Percentiles rank a stretch among this genome's conserved stretches.
Conservation (phyloP, 1,284 basidiomycete genomes). For the Rhodotorula mucilaginosa region DNA sequence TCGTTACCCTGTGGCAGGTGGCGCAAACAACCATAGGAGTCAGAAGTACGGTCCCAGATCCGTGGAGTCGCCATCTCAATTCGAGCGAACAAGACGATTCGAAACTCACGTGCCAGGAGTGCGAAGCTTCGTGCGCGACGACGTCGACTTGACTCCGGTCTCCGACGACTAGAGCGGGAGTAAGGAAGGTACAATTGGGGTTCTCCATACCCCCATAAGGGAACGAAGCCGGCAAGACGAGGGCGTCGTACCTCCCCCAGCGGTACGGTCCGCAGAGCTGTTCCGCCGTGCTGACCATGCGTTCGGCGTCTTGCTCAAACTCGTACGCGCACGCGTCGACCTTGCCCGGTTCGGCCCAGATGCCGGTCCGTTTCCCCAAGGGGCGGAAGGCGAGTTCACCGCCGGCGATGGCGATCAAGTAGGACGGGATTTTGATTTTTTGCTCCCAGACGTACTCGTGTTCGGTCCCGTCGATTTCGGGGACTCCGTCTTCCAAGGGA, state of each 20-base stretch:
- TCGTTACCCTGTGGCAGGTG: constrained; percentile 50
- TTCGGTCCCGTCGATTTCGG: constrained; percentile 34
- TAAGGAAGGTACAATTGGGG: constrained; percentile 79
- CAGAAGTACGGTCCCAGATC: too few species aligned
- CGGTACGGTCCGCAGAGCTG: constrained; percentile 66
- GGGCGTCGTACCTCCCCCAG: constrained; percentile 85
- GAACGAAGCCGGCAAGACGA: constrained; percentile 91
- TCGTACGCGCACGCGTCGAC: constrained; percentile 81
- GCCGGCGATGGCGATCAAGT: constrained; percentile 76
- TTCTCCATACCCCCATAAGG: constrained; percentile 77
- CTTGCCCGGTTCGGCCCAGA: constrained; percentile 84
- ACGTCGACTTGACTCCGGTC: constrained; percentile 84
- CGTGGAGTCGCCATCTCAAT: too few species aligned
- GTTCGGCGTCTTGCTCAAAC: constrained; percentile 77
- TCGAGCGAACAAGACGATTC: not conserved
- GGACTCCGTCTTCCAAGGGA: constrained; percentile 54
- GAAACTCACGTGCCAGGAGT: constrained; percentile 17
- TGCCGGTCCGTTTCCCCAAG: constrained; percentile 57
- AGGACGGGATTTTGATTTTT: constrained; percentile 79
- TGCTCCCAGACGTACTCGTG: constrained; percentile 61
- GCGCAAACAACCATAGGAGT: too few species aligned
- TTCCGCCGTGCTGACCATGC: constrained; percentile 74
- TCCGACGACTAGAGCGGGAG: constrained; percentile 60
- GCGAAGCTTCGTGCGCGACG: constrained; percentile 59
- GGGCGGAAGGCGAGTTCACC: constrained; percentile 62